Conservation (phyloP, 2,329 filamentous ascomycete genomes). For the Beauveria sp. region DNA sequence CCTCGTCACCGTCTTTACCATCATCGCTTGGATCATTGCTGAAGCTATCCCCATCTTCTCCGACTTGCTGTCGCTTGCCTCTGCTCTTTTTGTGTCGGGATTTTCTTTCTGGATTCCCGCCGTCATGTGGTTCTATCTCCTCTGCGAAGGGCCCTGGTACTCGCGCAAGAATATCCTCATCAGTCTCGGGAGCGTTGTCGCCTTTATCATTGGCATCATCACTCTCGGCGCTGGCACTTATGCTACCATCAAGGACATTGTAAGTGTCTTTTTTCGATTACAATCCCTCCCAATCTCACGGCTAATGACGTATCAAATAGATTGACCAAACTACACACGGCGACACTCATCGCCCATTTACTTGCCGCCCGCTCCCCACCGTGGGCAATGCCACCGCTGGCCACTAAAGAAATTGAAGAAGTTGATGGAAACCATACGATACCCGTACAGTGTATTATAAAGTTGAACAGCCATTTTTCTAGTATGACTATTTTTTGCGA, state of each 20-base stretch:
- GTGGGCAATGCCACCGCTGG: neutral
- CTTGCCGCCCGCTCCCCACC: slow-evolving; percentile 3
- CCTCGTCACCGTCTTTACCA: slow-evolving; percentile 49
- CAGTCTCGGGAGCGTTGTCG: slow-evolving; percentile 19
- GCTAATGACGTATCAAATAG: neutral
- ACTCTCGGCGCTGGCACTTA: slow-evolving; percentile 23
- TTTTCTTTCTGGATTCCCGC: slow-evolving; percentile 30
- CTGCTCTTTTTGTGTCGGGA: slow-evolving; percentile 37
- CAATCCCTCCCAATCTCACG: neutral
- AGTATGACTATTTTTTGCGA: neutral
- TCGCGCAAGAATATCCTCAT: slow-evolving; percentile 20
- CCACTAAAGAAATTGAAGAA: neutral
- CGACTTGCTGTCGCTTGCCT: slow-evolving; percentile 47
- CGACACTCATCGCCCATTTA: neutral
- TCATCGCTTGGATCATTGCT: slow-evolving; percentile 60
- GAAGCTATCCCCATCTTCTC: slow-evolving; percentile 65
- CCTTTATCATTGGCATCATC: slow-evolving; percentile 21
- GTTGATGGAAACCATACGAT: neutral
- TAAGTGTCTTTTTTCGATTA: slow-evolving; percentile 14
- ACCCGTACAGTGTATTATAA: slow-evolving; percentile 2
- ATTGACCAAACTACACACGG: slow-evolving; percentile 7
- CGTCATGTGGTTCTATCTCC: slow-evolving; percentile 31
- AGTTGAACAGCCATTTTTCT: neutral
- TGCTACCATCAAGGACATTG: slow-evolving; percentile 23
- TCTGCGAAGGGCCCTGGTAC: slow-evolving; percentile 20